A percentile compares a stretch with the other conserved stretches of the same genome.
Conservation (phyloP, 352 stramenopile genomes). For the Phytophthora colocasiae region DNA sequence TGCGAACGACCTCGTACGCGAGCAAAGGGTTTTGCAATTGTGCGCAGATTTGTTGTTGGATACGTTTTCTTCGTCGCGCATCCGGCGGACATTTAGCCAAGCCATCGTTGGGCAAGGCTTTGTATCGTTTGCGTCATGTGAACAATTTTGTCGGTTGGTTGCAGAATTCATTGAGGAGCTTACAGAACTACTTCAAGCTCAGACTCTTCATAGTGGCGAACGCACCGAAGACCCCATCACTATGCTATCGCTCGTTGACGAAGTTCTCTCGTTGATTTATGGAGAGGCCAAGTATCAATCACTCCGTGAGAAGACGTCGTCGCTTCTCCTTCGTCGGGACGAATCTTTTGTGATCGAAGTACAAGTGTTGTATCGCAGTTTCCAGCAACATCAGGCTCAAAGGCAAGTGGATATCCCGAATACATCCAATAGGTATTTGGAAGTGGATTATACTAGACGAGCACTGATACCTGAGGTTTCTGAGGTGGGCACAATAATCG, state of each 20-base stretch:
- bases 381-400: too few relatives aligned
- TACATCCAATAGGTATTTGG: too few relatives aligned
- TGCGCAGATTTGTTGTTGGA: slow-evolving; percentile 12
- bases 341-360: background rate
- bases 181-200: slow-evolving; percentile 4
- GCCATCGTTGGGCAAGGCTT: background rate
- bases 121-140: background rate
- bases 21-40: slow-evolving; percentile 10
- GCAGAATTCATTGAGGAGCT: background rate
- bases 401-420: too few relatives aligned
- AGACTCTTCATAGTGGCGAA: too few relatives aligned
- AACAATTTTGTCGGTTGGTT: background rate
- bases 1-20: background rate
- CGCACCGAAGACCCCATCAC: background rate
- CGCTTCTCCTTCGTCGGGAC: background rate
- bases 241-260: background rate
- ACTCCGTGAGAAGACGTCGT: background rate
- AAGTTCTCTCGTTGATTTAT: slow-evolving; percentile 13
- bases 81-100: slow-evolving; percentile 3
- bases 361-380: background rate
- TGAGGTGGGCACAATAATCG: background rate
- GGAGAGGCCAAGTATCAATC: background rate
- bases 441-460: background rate
- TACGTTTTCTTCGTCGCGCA: slow-evolving; percentile 1
- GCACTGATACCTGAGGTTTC: background rate